A percentile compares a stretch with the other conserved stretches of the same genome.
Evolutionary conservation across 768 basidiomycete genomes (phyloP).

Genomic region (Astraeus odoratus): DNA sequence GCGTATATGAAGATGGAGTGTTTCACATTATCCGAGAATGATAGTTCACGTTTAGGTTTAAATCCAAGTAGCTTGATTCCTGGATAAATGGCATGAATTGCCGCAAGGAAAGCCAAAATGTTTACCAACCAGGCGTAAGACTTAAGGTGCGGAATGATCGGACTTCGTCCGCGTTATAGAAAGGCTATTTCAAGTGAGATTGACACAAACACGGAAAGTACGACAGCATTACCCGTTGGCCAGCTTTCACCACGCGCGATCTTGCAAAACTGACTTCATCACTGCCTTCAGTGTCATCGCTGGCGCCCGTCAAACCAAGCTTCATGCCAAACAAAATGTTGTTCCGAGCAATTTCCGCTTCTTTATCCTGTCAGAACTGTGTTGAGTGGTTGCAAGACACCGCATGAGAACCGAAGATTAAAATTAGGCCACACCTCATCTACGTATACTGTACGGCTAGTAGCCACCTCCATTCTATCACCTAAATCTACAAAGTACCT

Average conservation of each 20-base stretch:
- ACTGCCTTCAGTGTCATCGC: constrained; percentile 22
- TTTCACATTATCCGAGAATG: constrained; percentile 86
- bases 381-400: constrained; percentile 4
- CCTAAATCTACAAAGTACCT: constrained; percentile 80
- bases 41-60: constrained; percentile 61
- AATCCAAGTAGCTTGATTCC: constrained; percentile 92
- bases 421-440: constrained; percentile 46
- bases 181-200: constrained; percentile 43
- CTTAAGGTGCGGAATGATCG: constrained; percentile 77
- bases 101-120: not conserved
- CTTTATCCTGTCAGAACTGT: constrained; percentile 16
- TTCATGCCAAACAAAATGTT: constrained; percentile 27
- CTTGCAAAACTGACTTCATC: constrained; percentile 34
- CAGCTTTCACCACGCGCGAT: constrained; percentile 40
- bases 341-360: constrained; percentile 21
- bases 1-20: constrained; percentile 91
- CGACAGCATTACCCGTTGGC: constrained; percentile 38
- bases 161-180: constrained; percentile 80
- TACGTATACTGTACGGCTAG: constrained; percentile 61
- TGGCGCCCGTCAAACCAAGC: constrained; percentile 30
- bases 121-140: constrained; percentile 57
- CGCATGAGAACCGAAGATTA: not conserved
- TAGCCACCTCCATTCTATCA: constrained; percentile 70
- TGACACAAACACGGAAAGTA: not conserved
- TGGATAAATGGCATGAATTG: constrained; percentile 17